Evolutionary conservation across 495 filamentous ascomycete species (phyloP).

Genomic region (Usnea hakonensis): DNA sequence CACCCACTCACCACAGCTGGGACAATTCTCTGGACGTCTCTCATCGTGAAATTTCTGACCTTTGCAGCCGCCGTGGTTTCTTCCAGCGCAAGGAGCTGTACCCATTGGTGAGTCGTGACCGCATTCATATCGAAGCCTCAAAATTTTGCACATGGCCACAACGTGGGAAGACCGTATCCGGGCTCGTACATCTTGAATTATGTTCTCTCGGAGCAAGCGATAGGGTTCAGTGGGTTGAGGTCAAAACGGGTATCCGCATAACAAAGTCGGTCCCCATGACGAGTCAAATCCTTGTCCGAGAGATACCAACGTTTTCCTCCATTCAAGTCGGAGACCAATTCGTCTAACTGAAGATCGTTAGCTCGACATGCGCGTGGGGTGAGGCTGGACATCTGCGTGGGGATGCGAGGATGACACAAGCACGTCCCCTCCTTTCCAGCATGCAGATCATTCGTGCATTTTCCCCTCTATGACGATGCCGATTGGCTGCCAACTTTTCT

Average conservation of each 20-base stretch:
- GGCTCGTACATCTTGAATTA: not conserved
- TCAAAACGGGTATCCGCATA: conserved; percentile 3
- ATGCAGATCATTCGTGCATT: conserved; percentile 4
- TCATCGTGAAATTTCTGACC: not conserved
- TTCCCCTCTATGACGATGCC: not conserved
- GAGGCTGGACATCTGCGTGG: not conserved
- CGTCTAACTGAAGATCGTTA: not conserved
- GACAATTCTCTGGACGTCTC: not conserved
- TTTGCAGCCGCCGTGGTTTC: conserved; percentile 3
- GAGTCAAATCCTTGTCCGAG: conserved; percentile 1
- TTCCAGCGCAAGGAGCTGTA: conserved; percentile 5
- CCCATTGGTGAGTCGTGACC: conserved; percentile 1
- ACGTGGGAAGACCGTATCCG: not conserved
- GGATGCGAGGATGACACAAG: not conserved
- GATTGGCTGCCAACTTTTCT: conserved; percentile 6
- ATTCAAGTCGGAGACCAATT: not conserved
- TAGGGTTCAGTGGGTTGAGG: not conserved
- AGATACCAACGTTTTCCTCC: not conserved
- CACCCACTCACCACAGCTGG: conserved; percentile 3
- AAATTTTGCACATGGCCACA: conserved; percentile 2
- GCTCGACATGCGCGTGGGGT: not conserved
- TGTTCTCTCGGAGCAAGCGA: not conserved
- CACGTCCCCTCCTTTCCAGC: not conserved
- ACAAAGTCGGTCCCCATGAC: not conserved
- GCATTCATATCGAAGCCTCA: conserved; percentile 1